A percentile compares a stretch with the other conserved stretches of the same genome.
phyloP scores from a whole-genome alignment of 768 basidiomycete genomes.

The Boletus subcaerulescens region DNA sequence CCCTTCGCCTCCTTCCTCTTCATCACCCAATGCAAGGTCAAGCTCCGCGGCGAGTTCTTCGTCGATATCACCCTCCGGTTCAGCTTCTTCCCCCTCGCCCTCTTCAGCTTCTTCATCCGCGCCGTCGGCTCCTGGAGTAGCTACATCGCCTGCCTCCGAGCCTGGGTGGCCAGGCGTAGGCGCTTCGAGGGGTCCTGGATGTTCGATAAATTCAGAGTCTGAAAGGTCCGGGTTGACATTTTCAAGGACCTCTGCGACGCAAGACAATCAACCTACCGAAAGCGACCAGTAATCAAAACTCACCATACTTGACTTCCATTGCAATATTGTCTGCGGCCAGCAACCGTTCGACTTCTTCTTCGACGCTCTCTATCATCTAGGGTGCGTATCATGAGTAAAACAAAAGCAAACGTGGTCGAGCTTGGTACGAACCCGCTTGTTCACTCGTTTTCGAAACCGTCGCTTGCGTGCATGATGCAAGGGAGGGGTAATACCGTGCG shows the following conservation, averaged over 20 bases:
- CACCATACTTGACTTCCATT: conserved; percentile 74
- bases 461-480: conserved; percentile 87
- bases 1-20: conserved; percentile 58
- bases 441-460: conserved; percentile 87
- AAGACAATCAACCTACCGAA: not conserved
- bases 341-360: conserved; percentile 87
- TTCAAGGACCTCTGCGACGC: conserved; percentile 67
- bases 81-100: conserved; percentile 57
- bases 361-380: conserved; percentile 91
- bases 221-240: conserved; percentile 90
- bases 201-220: conserved; percentile 82
- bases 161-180: conserved; percentile 68
- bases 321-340: conserved; percentile 78
- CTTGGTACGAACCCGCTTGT: conserved; percentile 57
- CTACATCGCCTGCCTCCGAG: conserved; percentile 62
- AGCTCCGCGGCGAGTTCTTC: conserved; percentile 87
- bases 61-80: conserved; percentile 78
- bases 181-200: conserved; percentile 56
- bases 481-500: conserved; percentile 93
- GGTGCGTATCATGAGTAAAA: conserved; percentile 6
- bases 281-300: conserved; percentile 9
- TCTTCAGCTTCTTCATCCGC: conserved; percentile 61
- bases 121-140: conserved; percentile 50
- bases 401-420: not conserved
- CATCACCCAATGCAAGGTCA: conserved; percentile 74